Conservation (phyloP, 176 grass and related monocot species). For the Eremochloa ophiuroides region DNA sequence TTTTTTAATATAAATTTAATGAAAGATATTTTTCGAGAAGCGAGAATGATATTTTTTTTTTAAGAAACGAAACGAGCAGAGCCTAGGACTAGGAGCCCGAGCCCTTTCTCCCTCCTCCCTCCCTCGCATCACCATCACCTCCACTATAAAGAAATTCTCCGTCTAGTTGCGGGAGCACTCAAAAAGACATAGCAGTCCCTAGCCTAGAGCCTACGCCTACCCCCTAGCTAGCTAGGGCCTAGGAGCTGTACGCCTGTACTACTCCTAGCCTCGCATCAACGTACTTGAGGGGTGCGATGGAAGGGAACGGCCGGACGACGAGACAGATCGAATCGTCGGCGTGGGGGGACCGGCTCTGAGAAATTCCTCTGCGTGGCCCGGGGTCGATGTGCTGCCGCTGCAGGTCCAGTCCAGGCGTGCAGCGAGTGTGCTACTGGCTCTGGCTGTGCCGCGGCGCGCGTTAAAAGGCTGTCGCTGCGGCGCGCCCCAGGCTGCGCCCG, state of each 20-base stretch:
- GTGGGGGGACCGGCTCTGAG: slow-evolving; percentile 51
- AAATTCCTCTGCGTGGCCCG: slow-evolving; percentile 39
- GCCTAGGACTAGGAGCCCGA: no score
- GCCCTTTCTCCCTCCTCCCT: not conserved
- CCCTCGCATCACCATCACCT: not conserved
- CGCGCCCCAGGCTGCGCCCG: not conserved
- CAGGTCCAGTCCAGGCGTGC: not conserved
- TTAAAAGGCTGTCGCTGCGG: not conserved
- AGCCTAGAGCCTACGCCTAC: no score
- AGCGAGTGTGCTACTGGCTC: not conserved
- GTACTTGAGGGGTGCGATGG: no score
- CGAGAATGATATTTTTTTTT: no score
- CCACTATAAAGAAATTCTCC: slow-evolving; percentile 20
- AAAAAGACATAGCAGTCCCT: no score
- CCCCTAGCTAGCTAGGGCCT: not conserved
- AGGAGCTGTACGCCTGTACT: not conserved
- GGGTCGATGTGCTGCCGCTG: no score
- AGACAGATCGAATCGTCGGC: not conserved
- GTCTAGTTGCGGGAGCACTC: slow-evolving; percentile 1
- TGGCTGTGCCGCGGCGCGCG: slow-evolving; percentile 14
- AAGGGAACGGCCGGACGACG: not conserved
- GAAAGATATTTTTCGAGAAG: no score
- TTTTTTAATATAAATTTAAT: no score
- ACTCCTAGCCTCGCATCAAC: no score
- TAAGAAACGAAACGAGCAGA: no score